Evolutionary conservation across 768 basidiomycete species (phyloP).

Genomic region (Mycena latifolia): DNA sequence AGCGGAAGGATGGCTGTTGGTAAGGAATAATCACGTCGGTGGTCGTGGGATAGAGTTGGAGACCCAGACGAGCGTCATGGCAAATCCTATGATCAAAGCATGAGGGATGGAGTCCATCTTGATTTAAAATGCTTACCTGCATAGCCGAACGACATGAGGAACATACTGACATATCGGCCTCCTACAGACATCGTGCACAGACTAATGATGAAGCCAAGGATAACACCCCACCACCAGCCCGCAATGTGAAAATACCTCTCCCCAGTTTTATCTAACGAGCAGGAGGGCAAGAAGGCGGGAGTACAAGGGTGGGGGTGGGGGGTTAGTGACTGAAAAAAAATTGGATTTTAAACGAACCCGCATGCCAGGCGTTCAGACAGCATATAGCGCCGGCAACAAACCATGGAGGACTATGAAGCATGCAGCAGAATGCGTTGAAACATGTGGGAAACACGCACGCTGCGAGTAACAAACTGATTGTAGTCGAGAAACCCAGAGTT

Average conservation of each 20-base stretch:
- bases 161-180: conserved; percentile 71
- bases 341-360: conserved; percentile 50
- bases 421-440: not conserved
- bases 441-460: conserved; percentile 55
- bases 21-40: conserved; percentile 55
- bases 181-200: conserved; percentile 64
- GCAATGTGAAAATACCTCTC: conserved; percentile 75
- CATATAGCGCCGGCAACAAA: conserved; percentile 62
- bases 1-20: not conserved
- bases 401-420: conserved; percentile 69
- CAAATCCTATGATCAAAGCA: conserved; percentile 46
- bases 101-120: conserved; percentile 11
- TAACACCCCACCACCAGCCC: conserved; percentile 70
- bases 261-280: conserved; percentile 65
- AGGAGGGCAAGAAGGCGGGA: too few species aligned
- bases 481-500: conserved; percentile 73
- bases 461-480: conserved; percentile 66
- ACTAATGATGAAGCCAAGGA: conserved; percentile 72
- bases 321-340: too few species aligned
- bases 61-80: conserved; percentile 71
- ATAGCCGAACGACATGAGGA: conserved; percentile 73
- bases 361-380: conserved; percentile 63
- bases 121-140: conserved; percentile 41
- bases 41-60: conserved; percentile 71
- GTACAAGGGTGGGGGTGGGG: too few species aligned